phyloP scores from a whole-genome alignment of 805 yeast species.

The Candida nanaspora region DNA sequence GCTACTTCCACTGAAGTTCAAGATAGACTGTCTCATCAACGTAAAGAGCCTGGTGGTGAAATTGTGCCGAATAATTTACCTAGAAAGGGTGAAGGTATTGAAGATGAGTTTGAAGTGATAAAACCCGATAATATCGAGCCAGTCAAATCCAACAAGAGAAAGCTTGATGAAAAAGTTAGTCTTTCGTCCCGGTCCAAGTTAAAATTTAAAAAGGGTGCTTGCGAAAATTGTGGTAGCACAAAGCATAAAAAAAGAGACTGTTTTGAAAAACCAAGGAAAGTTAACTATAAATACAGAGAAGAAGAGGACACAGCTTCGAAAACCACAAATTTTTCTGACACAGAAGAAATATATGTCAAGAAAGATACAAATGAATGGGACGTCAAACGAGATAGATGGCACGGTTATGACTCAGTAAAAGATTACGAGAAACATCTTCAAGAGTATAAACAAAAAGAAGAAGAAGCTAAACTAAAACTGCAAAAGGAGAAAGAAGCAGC shows the following conservation, averaged over 20 bases:
- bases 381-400: slow-evolving; percentile 74
- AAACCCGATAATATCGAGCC: slow-evolving; percentile 4
- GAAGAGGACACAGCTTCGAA: slow-evolving; percentile 11
- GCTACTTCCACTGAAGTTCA: slow-evolving; percentile 12
- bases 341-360: slow-evolving; percentile 10
- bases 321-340: no score
- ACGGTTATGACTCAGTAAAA: slow-evolving; percentile 54
- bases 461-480: slow-evolving; percentile 16
- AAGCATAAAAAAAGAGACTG: slow-evolving; percentile 48
- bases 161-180: not conserved
- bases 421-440: slow-evolving; percentile 50
- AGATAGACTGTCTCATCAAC: slow-evolving; percentile 54
- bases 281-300: slow-evolving; percentile 25
- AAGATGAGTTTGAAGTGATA: slow-evolving; percentile 32
- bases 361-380: slow-evolving; percentile 46
- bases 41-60: slow-evolving; percentile 34
- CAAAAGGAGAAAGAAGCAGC: slow-evolving; percentile 7
- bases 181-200: no score
- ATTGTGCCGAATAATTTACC: slow-evolving; percentile 43
- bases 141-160: slow-evolving; percentile 4
- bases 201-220: slow-evolving; percentile 25
- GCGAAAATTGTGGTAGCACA: slow-evolving; percentile 53
- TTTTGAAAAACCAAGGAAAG: slow-evolving; percentile 46
- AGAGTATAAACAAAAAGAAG: slow-evolving; percentile 35
- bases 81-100: slow-evolving; percentile 48